A percentile compares a stretch with the other conserved stretches of the same genome.
Conservation (phyloP, 345 rosid species). For the Cardamine occulta region DNA sequence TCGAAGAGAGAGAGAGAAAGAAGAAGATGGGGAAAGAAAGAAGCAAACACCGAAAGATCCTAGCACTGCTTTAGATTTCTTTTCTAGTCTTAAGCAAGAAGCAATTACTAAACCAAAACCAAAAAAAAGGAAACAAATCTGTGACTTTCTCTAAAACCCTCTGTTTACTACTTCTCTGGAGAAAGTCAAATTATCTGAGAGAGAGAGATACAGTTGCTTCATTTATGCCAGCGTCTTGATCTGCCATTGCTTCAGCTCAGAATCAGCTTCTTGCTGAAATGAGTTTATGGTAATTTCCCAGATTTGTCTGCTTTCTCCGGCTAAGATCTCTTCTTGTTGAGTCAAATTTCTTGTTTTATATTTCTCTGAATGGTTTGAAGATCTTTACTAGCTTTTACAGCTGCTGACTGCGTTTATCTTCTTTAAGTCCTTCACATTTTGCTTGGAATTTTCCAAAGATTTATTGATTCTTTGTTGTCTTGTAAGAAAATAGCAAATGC, state of each 20-base stretch:
- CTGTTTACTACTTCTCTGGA: conserved; percentile 14
- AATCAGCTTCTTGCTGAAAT: conserved; percentile 39
- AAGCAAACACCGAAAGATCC: conserved; percentile 34
- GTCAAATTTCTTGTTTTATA: not conserved
- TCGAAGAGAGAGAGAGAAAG: conserved; percentile 27
- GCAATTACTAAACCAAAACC: not conserved
- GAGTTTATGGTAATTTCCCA: conserved; percentile 30
- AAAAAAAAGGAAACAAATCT: not conserved
- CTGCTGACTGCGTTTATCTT: not conserved
- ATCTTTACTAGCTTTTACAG: conserved; percentile 1
- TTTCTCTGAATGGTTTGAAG: conserved; percentile 9
- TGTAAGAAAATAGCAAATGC: conserved; percentile 29
- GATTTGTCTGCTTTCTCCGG: conserved; percentile 25
- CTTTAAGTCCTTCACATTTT: not conserved
- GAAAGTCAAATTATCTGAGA: conserved; percentile 25
- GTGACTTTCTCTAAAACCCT: conserved; percentile 25
- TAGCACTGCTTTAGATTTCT: conserved; percentile 33
- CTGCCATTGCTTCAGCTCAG: conserved; percentile 40
- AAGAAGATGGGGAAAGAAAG: conserved; percentile 3
- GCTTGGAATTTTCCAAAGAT: not conserved
- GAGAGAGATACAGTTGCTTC: conserved; percentile 24
- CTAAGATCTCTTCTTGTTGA: conserved; percentile 28
- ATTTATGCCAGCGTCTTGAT: conserved; percentile 20
- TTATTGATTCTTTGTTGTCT: not conserved
- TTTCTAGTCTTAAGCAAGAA: conserved; percentile 5